phyloP scores from a whole-genome alignment of 23 red algal genomes.

The Gracilaria gracilis region DNA sequence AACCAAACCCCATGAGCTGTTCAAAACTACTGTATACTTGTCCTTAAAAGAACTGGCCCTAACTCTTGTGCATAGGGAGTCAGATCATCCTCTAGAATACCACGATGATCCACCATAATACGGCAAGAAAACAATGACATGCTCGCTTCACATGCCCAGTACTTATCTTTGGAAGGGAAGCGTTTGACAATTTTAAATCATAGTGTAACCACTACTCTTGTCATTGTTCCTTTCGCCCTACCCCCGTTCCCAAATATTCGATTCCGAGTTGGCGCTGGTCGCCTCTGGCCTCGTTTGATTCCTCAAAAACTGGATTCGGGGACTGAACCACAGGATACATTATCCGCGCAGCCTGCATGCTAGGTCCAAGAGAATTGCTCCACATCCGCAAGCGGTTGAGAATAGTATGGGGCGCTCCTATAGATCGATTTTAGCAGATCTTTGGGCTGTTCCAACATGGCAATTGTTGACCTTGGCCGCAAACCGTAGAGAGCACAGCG shows the following conservation, averaged over 20 bases:
- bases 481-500: constrained; percentile 89
- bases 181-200: too few species aligned
- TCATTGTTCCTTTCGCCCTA: not conserved
- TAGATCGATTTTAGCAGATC: constrained; percentile 70
- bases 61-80: not conserved
- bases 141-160: too few species aligned
- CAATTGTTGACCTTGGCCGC: constrained; percentile 96
- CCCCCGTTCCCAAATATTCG: not conserved
- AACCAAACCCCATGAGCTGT: too few species aligned
- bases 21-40: too few species aligned
- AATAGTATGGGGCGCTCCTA: not conserved
- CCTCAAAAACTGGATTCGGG: not conserved
- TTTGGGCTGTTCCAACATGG: constrained; percentile 89
- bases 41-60: too few species aligned
- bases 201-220: too few species aligned
- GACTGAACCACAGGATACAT: constrained; percentile 14
- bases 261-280: not conserved
- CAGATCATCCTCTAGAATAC: too few species aligned
- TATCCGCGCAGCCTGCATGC: constrained; percentile 1
- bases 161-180: too few species aligned
- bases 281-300: not conserved
- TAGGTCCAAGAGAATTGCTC: not conserved
- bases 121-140: too few species aligned
- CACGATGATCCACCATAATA: too few species aligned
- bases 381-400: constrained; percentile 11